A percentile compares a stretch with the other conserved stretches of the same genome.
Conservation (phyloP, 129 eudicot genomes). For the Logfia minima region DNA sequence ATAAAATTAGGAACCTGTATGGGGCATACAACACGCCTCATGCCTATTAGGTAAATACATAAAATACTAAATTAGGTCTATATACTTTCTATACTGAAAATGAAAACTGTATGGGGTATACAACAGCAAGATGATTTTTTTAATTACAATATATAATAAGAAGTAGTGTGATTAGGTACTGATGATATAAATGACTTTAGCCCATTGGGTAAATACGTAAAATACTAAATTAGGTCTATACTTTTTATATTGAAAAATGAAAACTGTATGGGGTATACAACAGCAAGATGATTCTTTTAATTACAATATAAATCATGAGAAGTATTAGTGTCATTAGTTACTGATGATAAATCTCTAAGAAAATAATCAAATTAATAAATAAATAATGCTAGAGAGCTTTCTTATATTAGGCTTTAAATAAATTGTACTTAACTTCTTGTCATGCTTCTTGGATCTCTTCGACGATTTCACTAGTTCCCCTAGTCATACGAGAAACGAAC, state of each 20-base stretch:
- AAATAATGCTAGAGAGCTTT: slow-evolving; percentile 6
- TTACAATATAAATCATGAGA: background rate
- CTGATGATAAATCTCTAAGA: background rate
- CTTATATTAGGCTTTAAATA: background rate
- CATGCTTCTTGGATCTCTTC: slow-evolving; percentile 27
- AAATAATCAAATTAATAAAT: background rate
- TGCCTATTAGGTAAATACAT: too few species aligned
- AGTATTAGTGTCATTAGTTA: background rate
- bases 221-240: too few species aligned
- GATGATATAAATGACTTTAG: too few species aligned
- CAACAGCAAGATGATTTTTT: background rate
- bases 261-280: background rate
- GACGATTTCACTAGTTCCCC: slow-evolving; percentile 4
- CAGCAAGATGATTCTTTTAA: background rate
- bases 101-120: background rate
- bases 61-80: too few species aligned
- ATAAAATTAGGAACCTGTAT: background rate
- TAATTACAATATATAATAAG: background rate
- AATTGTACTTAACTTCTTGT: background rate
- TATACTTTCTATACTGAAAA: too few species aligned
- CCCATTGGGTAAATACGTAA: too few species aligned
- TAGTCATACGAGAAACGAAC: background rate
- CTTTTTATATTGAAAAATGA: background rate
- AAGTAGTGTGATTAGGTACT: background rate
- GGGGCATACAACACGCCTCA: background rate